These are phyloP conservation scores for Talaromyces sp. DNA, from an alignment of 2,329 filamentous ascomycete species.

Conservation along the genomic window DNA sequence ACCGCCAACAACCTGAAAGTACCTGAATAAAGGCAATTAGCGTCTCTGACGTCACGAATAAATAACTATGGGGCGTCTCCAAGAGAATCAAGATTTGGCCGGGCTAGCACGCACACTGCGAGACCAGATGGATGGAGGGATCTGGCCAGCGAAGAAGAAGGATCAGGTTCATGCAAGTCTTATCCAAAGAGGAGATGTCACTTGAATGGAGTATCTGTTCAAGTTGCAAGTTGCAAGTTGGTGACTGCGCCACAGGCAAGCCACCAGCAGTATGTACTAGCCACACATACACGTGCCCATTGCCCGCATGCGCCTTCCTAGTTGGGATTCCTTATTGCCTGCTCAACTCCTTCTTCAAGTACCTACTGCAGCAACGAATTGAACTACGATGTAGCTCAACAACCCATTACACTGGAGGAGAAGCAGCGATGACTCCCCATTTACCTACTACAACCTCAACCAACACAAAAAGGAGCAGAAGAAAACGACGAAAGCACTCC, in stretches of 20 bases:
- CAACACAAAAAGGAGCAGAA: background rate
- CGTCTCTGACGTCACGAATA: background rate
- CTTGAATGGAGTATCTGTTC: background rate
- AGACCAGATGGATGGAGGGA: background rate
- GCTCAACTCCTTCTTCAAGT: background rate
- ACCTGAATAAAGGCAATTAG: background rate
- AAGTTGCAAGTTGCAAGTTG: background rate
- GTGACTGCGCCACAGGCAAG: background rate
- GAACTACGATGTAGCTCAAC: background rate
- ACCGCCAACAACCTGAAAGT: background rate
- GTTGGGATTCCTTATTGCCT: background rate
- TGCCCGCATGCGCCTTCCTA: background rate
- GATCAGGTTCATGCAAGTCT: background rate
- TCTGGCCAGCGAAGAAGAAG: background rate
- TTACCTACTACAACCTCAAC: background rate
- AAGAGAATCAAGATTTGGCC: constrained; percentile 4
- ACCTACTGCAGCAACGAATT: background rate
- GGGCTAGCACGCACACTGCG: background rate
- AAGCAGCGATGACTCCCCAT: background rate
- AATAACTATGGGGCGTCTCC: background rate
- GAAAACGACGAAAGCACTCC: background rate
- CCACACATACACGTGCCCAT: background rate
- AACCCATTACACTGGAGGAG: background rate
- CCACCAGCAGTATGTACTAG: background rate
- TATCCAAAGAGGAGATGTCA: background rate